Conservation (phyloP, 805 yeast genomes). For the Sugiyamaella qingdaonensis region DNA sequence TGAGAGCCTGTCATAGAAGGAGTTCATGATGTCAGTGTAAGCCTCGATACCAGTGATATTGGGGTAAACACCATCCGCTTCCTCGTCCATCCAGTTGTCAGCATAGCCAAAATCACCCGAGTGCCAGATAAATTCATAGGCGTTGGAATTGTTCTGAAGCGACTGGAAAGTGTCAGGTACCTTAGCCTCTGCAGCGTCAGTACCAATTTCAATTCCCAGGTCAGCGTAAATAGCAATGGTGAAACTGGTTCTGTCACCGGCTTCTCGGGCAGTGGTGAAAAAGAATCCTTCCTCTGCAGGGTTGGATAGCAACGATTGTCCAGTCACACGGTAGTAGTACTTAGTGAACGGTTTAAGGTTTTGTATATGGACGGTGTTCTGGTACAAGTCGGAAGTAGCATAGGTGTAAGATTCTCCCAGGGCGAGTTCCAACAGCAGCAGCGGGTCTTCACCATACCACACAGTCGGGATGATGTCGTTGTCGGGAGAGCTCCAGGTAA, state of each 20-base stretch:
- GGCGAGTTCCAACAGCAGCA: slow-evolving; percentile 9
- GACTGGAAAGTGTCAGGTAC: slow-evolving; percentile 20
- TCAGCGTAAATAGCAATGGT: slow-evolving; percentile 17
- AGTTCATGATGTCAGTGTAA: slow-evolving; percentile 16
- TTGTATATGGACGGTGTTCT: slow-evolving; percentile 25
- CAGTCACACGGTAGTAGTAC: slow-evolving; percentile 27
- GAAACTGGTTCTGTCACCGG: slow-evolving; percentile 12
- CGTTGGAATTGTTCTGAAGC: slow-evolving; percentile 14
- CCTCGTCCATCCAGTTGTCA: slow-evolving; percentile 30
- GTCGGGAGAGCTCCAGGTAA: slow-evolving; percentile 27
- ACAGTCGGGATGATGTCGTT: slow-evolving; percentile 23
- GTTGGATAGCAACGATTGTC: slow-evolving; percentile 3
- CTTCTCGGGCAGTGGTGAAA: slow-evolving; percentile 19
- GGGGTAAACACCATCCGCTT: slow-evolving; percentile 1
- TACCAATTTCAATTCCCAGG: slow-evolving; percentile 10
- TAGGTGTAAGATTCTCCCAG: slow-evolving; percentile 16
- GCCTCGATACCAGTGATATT: slow-evolving; percentile 5
- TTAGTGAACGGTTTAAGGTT: slow-evolving; percentile 25
- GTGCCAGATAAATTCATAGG: slow-evolving; percentile 24
- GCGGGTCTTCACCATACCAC: slow-evolving; percentile 22
- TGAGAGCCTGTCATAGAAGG: slow-evolving; percentile 13
- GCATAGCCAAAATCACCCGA: slow-evolving; percentile 33
- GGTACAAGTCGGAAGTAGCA: slow-evolving; percentile 19
- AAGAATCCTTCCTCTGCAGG: slow-evolving; percentile 10
- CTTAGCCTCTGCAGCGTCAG: neutral